Evolutionary conservation across 805 yeast species (phyloP).

Genomic region (Myxozyma lipomycoides): DNA sequence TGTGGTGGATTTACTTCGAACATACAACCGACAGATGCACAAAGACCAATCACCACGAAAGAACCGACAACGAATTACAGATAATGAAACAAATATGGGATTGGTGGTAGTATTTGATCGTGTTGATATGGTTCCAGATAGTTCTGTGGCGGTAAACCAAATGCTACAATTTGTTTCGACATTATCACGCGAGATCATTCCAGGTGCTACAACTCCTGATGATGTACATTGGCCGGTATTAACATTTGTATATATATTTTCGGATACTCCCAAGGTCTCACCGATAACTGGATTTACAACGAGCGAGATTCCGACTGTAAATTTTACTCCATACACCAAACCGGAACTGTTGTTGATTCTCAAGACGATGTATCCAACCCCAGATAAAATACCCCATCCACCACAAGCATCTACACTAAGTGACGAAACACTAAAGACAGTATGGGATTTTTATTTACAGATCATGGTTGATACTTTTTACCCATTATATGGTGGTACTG

Average conservation of each 20-base stretch:
- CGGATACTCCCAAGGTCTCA: constrained; percentile 1
- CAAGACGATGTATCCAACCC: not conserved
- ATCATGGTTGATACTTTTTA: constrained; percentile 19
- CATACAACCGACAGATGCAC: too few relatives aligned
- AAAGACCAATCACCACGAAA: not conserved
- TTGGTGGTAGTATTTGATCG: constrained; percentile 14
- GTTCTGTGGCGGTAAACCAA: not conserved
- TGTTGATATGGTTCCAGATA: constrained; percentile 10
- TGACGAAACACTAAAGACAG: constrained; percentile 8
- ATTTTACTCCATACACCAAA: constrained; percentile 19
- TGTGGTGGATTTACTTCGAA: constrained; percentile 1
- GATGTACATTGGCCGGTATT: too few relatives aligned
- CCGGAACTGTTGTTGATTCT: constrained; percentile 10
- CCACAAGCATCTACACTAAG: not conserved
- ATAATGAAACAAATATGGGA: constrained; percentile 9
- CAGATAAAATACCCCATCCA: not conserved
- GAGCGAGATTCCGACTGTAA: not conserved
- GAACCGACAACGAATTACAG: not conserved
- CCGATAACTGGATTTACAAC: not conserved
- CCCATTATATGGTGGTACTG: constrained; percentile 18
- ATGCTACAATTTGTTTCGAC: not conserved
- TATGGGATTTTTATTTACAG: constrained; percentile 16
- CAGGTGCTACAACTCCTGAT: not conserved
- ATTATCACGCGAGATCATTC: not conserved
- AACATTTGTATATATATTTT: not conserved